Percentiles rank a stretch among this genome's conserved stretches.
Evolutionary conservation across 192 early-diverging fungal species (phyloP).

Genomic region (Entomortierella lignicola): DNA sequence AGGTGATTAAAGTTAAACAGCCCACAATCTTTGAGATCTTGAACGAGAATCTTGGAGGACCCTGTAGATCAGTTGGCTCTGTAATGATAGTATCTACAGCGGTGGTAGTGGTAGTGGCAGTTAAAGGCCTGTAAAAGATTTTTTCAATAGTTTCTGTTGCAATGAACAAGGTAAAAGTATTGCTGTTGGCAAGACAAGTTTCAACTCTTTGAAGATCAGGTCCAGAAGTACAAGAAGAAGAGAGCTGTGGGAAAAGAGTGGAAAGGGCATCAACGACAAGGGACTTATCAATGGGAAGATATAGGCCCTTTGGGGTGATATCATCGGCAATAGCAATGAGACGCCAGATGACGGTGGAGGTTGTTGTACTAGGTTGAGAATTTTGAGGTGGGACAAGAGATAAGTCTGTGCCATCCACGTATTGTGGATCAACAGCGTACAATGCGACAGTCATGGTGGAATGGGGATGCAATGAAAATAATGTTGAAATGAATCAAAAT

Average conservation of each 20-base stretch:
- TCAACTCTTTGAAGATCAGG: constrained; percentile 14
- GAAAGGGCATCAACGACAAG: constrained; percentile 10
- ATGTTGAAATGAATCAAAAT: no score
- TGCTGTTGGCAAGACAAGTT: constrained; percentile 15
- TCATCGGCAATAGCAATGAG: not conserved
- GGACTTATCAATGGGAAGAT: constrained; percentile 7
- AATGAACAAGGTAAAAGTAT: constrained; percentile 37
- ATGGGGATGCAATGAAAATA: no score
- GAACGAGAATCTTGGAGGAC: not conserved
- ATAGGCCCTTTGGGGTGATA: not conserved
- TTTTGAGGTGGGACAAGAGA: not conserved
- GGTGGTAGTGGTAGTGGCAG: no score
- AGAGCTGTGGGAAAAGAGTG: constrained; percentile 37
- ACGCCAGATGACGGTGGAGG: constrained; percentile 30
- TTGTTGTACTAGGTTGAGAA: not conserved
- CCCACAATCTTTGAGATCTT: constrained; percentile 50
- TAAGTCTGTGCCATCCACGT: not conserved
- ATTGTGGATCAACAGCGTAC: constrained; percentile 19
- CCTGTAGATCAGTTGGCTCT: not conserved
- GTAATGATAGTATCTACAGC: not conserved
- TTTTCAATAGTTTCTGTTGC: constrained; percentile 9
- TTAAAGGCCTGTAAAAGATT: not conserved
- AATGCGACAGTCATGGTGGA: constrained; percentile 1
- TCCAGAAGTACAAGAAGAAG: constrained; percentile 5
- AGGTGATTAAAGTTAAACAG: constrained; percentile 45